Conservation (phyloP, 805 yeast genomes). For the Debaryomyces prosopidis region DNA sequence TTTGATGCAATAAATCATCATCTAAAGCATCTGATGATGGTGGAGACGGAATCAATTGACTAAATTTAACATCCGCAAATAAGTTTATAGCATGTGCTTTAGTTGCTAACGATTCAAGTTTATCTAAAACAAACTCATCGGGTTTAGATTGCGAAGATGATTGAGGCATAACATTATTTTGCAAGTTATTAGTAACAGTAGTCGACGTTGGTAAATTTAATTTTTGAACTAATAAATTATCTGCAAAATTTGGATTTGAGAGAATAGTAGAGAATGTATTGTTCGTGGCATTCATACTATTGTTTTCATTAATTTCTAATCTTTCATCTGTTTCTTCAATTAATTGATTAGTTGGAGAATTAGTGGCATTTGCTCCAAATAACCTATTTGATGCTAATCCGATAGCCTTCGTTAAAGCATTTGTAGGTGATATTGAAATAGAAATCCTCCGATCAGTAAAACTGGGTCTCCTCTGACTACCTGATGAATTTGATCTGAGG, state of each 20-base stretch:
- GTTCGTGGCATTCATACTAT: conserved; percentile 2
- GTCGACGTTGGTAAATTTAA: conserved; percentile 30
- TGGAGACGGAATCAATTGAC: conserved; percentile 79
- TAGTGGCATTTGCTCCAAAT: conserved; percentile 51
- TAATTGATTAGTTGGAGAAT: conserved; percentile 5
- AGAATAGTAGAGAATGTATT: conserved; percentile 19
- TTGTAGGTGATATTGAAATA: conserved; percentile 75
- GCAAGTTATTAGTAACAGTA: conserved; percentile 14
- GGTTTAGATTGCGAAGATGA: conserved; percentile 19
- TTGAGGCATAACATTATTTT: conserved; percentile 16
- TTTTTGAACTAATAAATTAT: conserved; percentile 35
- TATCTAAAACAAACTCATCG: conserved; percentile 40
- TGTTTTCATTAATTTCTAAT: conserved; percentile 1
- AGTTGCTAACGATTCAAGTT: conserved; percentile 76
- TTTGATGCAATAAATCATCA: conserved; percentile 36
- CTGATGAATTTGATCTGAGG: conserved; percentile 48
- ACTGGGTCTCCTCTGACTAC: conserved; percentile 60
- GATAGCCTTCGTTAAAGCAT: conserved; percentile 84
- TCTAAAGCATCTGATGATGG: conserved; percentile 47
- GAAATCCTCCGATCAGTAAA: conserved; percentile 64
- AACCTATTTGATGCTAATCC: conserved; percentile 85
- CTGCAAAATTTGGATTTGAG: conserved; percentile 34
- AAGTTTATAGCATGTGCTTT: conserved; percentile 87
- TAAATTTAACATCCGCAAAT: conserved; percentile 88
- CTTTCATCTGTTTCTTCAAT: conserved; percentile 11